These are phyloP conservation scores for Kodamaea arcana DNA, from an alignment of 1,139 yeast genomes.

Conservation along the genomic window DNA sequence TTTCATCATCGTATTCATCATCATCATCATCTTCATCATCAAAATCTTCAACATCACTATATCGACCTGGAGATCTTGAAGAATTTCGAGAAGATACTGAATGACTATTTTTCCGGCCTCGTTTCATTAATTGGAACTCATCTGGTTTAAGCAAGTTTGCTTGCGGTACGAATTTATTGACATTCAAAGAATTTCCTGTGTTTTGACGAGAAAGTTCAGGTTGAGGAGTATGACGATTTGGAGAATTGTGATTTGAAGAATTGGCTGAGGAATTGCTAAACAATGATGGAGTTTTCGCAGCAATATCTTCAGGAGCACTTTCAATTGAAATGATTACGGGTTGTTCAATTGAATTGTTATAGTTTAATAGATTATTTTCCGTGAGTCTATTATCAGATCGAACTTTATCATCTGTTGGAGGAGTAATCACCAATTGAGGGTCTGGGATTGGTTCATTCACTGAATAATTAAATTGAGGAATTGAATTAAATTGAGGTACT, in stretches of 20 bases:
- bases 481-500: not conserved
- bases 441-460: constrained; percentile 8
- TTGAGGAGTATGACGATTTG: constrained; percentile 7
- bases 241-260: constrained; percentile 25
- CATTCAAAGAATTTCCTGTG: constrained; percentile 8
- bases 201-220: constrained; percentile 10
- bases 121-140: constrained; percentile 26
- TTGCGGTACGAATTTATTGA: constrained; percentile 14
- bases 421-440: constrained; percentile 1
- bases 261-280: constrained; percentile 40
- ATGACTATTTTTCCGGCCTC: constrained; percentile 34
- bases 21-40: constrained; percentile 8
- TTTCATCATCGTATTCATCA: constrained; percentile 11
- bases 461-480: constrained; percentile 13
- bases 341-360: constrained; percentile 15
- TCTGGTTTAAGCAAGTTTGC: constrained; percentile 30
- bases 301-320: constrained; percentile 32
- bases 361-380: constrained; percentile 24
- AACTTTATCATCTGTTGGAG: constrained; percentile 3
- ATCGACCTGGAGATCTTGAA: constrained; percentile 14
- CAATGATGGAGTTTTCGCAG: constrained; percentile 41
- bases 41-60: constrained; percentile 9
- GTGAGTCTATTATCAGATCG: constrained; percentile 19
- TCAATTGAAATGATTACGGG: constrained; percentile 28
- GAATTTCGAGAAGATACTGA: constrained; percentile 15